A percentile compares a stretch with the other conserved stretches of the same genome.
Conservation (phyloP, 176 grass and related monocot genomes). For the Eragrostis nindensis region DNA sequence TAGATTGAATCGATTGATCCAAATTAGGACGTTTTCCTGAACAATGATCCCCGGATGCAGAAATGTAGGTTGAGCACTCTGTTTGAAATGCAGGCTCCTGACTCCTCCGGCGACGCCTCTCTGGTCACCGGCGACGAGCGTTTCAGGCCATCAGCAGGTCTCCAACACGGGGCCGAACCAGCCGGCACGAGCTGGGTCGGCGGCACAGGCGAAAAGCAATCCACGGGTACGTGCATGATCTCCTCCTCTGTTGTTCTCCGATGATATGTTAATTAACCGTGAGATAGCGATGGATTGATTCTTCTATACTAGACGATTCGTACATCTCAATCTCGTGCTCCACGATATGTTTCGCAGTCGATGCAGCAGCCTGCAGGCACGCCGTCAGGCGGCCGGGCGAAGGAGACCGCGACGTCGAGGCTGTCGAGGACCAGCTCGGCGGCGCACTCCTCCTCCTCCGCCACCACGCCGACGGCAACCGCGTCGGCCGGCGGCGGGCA, state of each 20-base stretch:
- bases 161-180: not conserved
- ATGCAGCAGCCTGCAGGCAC: no score
- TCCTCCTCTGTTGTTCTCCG: not conserved
- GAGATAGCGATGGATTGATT: not conserved
- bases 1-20: not conserved
- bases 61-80: not conserved
- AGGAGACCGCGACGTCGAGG: slow-evolving; percentile 17
- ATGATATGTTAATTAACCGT: no score
- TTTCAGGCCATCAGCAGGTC: not conserved
- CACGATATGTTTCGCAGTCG: no score
- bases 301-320: no score
- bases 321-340: no score
- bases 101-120: slow-evolving; percentile 36
- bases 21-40: not conserved
- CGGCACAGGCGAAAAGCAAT: slow-evolving; percentile 4
- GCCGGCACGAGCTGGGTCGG: not conserved
- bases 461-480: not conserved
- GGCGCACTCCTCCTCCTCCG: not conserved
- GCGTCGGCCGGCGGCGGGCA: not conserved
- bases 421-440: slow-evolving; percentile 21
- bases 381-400: no score
- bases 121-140: slow-evolving; percentile 13
- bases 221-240: slow-evolving; percentile 24
- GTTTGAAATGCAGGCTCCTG: slow-evolving; percentile 27
- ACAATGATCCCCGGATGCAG: not conserved